Evolutionary conservation across 768 basidiomycete genomes (phyloP).

Genomic region (Leccinellum albellum): DNA sequence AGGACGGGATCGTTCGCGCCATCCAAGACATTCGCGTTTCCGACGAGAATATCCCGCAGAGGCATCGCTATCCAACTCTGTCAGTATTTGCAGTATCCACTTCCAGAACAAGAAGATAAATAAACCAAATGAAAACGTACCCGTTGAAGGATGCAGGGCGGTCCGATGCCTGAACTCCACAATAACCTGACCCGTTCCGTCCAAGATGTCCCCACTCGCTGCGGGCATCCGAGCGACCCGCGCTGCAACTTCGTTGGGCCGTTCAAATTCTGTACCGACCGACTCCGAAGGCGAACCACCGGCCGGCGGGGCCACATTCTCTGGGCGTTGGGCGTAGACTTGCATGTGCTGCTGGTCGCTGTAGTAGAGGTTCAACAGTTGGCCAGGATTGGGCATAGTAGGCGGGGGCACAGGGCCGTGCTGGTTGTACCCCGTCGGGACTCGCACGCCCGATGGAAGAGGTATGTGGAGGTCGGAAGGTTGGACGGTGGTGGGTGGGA

Average conservation of each 20-base stretch:
- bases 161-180: constrained; percentile 4
- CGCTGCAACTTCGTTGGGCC: neutral
- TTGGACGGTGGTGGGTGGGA: neutral
- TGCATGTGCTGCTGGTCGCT: neutral
- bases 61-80: neutral
- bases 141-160: neutral
- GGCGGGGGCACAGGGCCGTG: neutral
- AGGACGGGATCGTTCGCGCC: neutral
- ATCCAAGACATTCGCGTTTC: neutral
- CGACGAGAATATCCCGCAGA: neutral
- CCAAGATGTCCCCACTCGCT: neutral
- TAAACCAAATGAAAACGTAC: neutral
- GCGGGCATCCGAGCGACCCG: neutral
- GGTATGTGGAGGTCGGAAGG: constrained; percentile 1
- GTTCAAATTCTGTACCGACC: neutral
- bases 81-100: neutral
- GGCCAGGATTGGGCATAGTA: neutral
- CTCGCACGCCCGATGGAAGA: neutral
- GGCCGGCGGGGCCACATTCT: neutral
- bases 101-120: neutral
- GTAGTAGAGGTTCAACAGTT: constrained; percentile 1
- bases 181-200: too few species aligned
- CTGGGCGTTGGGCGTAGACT: neutral
- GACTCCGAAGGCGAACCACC: neutral
- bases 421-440: neutral